Evolutionary conservation across 2,329 filamentous ascomycete genomes (phyloP), one percentile per base, ranked within the genome.

Genomic region (Talaromyces islandicus): DNA sequence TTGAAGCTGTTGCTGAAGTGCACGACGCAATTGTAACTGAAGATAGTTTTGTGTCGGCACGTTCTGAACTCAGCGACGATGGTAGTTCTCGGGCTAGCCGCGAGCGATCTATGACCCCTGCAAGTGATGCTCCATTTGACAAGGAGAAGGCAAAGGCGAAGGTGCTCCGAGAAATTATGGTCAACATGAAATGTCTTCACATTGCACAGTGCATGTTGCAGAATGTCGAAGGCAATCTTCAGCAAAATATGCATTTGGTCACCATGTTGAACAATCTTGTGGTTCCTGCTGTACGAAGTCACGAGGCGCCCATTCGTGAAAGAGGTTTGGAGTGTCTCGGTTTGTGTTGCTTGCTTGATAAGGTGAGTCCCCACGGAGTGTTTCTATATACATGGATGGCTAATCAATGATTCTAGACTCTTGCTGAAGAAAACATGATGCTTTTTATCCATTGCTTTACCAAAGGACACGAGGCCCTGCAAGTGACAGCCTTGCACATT

Each of bases 261-360:
- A 90, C 90, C n/a, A 97, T 97, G 89, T 82, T 99, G 55, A 97
- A 99, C 79, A 97, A 94, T 65, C 83, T 99, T 9, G 91, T 99
- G 50, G 92, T 99, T 2, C 94, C 94, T 7, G 94, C 94, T 29
- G 93, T 99, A 17, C 88, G 93, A 65, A 94, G 90, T 69, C 91
- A 96, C 67, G 92, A 97, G 71, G 90, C 91, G 5, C 91, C 92
- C 0, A 92, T 99, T 51, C 86, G 94, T 63, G 94, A 99, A 76
- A 85, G 91, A 60, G 94, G 94, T 19, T 80, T 99, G 12, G 82
- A 95, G 21, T 97, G 93, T 68, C 79, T 99, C 10, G 94, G 94
- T 4, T 81, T 99, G 10, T 97, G 92, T 73, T 92, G 92, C 66
- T 82, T 99, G 30, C 85, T 99, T 7, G 92, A 96, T 71, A 91